Evolutionary conservation across 768 basidiomycete genomes (phyloP).

Genomic region (Lentinus brumalis): DNA sequence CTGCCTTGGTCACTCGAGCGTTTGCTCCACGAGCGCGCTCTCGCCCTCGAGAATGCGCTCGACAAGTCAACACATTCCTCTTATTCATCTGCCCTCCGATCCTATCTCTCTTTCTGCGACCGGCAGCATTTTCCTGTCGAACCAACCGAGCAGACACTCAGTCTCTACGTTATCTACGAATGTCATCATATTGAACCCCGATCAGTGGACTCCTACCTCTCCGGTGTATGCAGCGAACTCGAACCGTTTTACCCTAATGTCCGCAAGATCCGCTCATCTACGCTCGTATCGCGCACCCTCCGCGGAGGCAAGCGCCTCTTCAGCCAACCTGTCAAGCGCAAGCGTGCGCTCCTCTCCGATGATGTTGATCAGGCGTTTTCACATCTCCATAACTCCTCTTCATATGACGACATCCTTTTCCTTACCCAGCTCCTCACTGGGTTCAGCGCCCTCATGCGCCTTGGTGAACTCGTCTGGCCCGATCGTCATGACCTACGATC

Average conservation of each 20-base stretch:
- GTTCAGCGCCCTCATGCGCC: slow-evolving; percentile 28
- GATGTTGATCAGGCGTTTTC: too few relatives aligned
- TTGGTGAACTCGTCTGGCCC: slow-evolving; percentile 32
- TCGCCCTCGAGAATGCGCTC: slow-evolving; percentile 36
- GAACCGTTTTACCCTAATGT: slow-evolving; percentile 34
- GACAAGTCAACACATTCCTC: slow-evolving; percentile 23
- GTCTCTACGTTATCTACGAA: slow-evolving; percentile 39
- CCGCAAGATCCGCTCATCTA: slow-evolving; percentile 14
- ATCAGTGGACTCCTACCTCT: slow-evolving; percentile 39
- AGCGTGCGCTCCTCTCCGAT: slow-evolving; percentile 27
- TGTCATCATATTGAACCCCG: slow-evolving; percentile 38
- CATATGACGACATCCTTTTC: slow-evolving; percentile 33
- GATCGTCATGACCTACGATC: slow-evolving; percentile 15
- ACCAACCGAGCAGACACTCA: slow-evolving; percentile 41
- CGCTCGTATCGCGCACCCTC: slow-evolving; percentile 33
- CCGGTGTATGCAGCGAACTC: slow-evolving; percentile 39
- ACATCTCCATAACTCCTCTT: too few relatives aligned
- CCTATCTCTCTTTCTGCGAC: slow-evolving; percentile 38
- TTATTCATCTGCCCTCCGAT: slow-evolving; percentile 40
- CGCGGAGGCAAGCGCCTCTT: slow-evolving; percentile 32
- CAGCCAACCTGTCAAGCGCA: slow-evolving; percentile 26
- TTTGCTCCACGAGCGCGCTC: slow-evolving; percentile 33
- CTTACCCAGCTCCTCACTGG: slow-evolving; percentile 21
- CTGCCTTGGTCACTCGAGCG: slow-evolving; percentile 38
- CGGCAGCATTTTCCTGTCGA: slow-evolving; percentile 36